Evolutionary conservation across 768 basidiomycete species (phyloP).

Genomic region (Termitomyces heimii): DNA sequence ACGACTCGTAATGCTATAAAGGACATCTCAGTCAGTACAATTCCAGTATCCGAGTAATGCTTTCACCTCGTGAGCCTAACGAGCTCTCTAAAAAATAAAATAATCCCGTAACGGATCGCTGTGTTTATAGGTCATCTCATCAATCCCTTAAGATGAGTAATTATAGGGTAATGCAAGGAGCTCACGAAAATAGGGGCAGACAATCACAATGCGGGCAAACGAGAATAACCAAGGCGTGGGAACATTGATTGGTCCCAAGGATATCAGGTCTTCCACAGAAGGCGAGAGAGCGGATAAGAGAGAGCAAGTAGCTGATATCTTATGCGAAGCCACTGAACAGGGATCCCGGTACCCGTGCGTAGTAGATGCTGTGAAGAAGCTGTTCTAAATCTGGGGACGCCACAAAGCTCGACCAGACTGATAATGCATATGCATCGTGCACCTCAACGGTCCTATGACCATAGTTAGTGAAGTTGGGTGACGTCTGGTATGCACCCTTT

Average conservation of each 20-base stretch:
- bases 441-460: conserved; percentile 33
- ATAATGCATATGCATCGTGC: conserved; percentile 37
- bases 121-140: conserved; percentile 29
- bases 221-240: conserved; percentile 52
- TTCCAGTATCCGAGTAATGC: neutral
- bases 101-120: conserved; percentile 31
- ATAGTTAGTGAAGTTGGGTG: too few species aligned
- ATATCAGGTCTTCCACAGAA: too few species aligned
- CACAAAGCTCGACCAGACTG: conserved; percentile 30
- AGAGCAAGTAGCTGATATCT: too few species aligned
- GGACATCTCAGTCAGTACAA: neutral
- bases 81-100: conserved; percentile 34
- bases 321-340: too few species aligned
- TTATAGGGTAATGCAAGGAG: neutral
- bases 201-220: too few species aligned
- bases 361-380: too few species aligned
- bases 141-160: conserved; percentile 25
- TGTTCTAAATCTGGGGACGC: conserved; percentile 34
- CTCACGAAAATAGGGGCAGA: too few species aligned
- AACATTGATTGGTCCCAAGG: conserved; percentile 32
- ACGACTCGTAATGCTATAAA: conserved; percentile 34
- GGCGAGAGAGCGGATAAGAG: too few species aligned
- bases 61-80: too few species aligned
- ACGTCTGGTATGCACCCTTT: conserved; percentile 39
- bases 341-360: too few species aligned